Evolutionary conservation across 2,329 filamentous ascomycete genomes (phyloP), one percentile per base, ranked within the genome.

Genomic region (Cadophora luteo-olivacea): DNA sequence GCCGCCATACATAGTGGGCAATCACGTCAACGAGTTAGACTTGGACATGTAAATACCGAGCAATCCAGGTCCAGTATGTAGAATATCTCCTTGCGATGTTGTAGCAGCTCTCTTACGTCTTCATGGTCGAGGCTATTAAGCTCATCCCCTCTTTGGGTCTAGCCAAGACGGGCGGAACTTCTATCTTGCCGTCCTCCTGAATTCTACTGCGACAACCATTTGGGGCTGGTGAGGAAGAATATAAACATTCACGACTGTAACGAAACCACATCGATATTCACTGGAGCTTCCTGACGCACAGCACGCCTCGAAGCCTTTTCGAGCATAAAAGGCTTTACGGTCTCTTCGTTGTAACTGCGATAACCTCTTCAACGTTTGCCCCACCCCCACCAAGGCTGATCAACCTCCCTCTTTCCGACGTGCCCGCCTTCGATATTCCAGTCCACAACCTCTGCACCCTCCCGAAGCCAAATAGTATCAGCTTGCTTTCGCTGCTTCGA

Each of bases 1-100:
- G 64, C 71, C 70, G 66, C 69, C 68, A 74, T 74, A 69, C 71
- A 73, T 74, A 12, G 66, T 64, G 54, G 58, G 61, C 36, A 29
- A 54, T 38, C 45, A 52, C 61, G 32, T 16, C 32, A 48, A 54
- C 5, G 19, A 25, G 4, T 19, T 4, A 1, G 25, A 36, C 22
- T 7, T 14, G n/a, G 19, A n/a, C 12, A 49, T 29, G 9, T 12
- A 14, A 55, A n/a, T 8, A 16, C 4, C 2, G 25, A 55, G 52
- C 7, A 25, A n/a, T 1, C n/a, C 24, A 16, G n/a, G 5, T 33
- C 16, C 25, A 32, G 14, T 9, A n/a, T 33, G 29, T 33, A n/a
- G 11, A 54, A 11, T 49, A 5, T 49, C 9, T 3, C 7, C 7
- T 19, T 55, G 14, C 6, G 29, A n/a, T 19, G 16, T 33, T 55